Base-by-base conservation (phyloP, 1,284 basidiomycete species). In the Marasmius tenuissimus region DNA sequence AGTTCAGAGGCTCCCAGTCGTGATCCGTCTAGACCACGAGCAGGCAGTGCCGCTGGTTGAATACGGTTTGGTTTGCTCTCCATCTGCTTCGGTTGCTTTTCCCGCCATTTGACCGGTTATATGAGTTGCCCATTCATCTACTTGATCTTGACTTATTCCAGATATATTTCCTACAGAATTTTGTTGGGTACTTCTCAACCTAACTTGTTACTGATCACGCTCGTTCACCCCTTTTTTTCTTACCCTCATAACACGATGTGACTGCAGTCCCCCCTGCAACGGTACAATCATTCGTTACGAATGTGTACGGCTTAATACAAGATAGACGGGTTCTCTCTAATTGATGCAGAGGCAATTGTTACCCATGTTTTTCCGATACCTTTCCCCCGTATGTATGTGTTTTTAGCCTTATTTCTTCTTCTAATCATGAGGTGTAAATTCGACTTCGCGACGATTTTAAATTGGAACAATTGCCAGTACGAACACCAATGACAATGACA, bases 1-100 rank as follows among this genome's bases (percentile, higher is more conserved):
- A 87, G 85, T 62, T 76, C 75, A 20, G 77, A 77, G 4, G 74
- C 69, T 45, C 56, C 67, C n/a, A 73, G 72, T 59, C 63, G 65
- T 42, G 53, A 67, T 58, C 65, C 68, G n/a, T 61, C 65, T 16
- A 67, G 72, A 54, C 70, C 67, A 35, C 65, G 73, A 51, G 65
- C 75, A 9, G 77, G 76, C 48, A 78, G 78, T 60, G 71, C 68
- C 40, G 65, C 72, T 59, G 67, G 62, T 16, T 18, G 57, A 60
- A 50, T 48, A 49, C 50, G 50, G 40, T 47, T 58, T 59, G 16
- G 52, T 20, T 42, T 34, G 45, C 48, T 20, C 16, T 38, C 40
- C 10, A 39, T 45, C 27, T 53, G 27, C 33, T 47, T 45, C 47
- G 45, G 52, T 35, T 57, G 38, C 49, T 53, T 37, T 45, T 57